Percentiles rank a stretch among this genome's conserved stretches.
phyloP scores from a whole-genome alignment of 2,329 filamentous ascomycete genomes.

The Trichoderma endophyticum region DNA sequence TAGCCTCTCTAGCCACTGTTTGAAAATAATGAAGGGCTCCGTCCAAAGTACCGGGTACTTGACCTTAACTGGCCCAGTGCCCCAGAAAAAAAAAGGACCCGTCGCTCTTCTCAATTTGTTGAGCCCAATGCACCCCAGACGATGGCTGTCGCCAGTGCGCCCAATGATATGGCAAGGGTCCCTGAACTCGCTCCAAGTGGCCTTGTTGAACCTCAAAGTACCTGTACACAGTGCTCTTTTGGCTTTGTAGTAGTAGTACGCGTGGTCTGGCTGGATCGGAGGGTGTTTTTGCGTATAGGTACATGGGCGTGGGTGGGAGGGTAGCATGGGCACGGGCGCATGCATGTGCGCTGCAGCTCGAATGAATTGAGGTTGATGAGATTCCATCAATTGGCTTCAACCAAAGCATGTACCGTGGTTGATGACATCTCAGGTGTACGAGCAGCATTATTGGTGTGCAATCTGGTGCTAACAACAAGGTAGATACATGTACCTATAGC shows the following conservation, averaged over 20 bases:
- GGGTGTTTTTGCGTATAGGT: neutral
- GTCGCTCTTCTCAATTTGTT: conserved; percentile 12
- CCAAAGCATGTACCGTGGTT: neutral
- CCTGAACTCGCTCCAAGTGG: conserved; percentile 16
- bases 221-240: neutral
- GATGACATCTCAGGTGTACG: neutral
- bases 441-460: neutral
- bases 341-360: neutral
- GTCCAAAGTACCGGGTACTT: neutral
- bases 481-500: neutral
- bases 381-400: neutral
- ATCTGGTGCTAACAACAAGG: neutral
- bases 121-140: conserved; percentile 22
- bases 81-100: neutral
- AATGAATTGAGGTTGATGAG: neutral
- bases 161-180: conserved; percentile 20
- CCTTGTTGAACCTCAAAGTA: neutral
- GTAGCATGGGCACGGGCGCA: neutral
- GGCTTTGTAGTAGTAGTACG: neutral
- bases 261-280: neutral
- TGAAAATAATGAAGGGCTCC: conserved; percentile 13
- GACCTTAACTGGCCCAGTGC: neutral
- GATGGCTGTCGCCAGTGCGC: conserved; percentile 19
- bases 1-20: conserved; percentile 13
- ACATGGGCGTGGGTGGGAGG: neutral